These are phyloP conservation scores for Linnemannia elongata DNA, from an alignment of 192 early-diverging fungal genomes.

Conservation along the genomic window DNA sequence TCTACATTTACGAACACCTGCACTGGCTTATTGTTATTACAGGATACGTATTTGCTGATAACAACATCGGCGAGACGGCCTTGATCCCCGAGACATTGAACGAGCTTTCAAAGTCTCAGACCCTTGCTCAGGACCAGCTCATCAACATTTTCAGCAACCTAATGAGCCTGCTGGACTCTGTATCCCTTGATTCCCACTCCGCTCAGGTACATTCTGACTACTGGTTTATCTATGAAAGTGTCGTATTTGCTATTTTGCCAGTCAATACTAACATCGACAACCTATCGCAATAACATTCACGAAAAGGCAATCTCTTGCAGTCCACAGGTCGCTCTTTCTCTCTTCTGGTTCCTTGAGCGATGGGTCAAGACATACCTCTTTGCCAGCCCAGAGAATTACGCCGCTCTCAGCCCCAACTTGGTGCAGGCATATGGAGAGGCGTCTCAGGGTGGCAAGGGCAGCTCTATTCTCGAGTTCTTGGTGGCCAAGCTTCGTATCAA, in stretches of 20 bases:
- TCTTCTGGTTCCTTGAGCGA: conserved; percentile 82
- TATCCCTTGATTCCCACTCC: conserved; percentile 65
- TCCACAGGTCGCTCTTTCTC: conserved; percentile 76
- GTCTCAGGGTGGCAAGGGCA: conserved; percentile 68
- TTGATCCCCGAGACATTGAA: conserved; percentile 74
- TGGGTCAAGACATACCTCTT: conserved; percentile 83
- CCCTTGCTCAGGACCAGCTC: conserved; percentile 61
- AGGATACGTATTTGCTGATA: conserved; percentile 76
- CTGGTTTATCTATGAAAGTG: neutral
- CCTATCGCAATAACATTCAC: neutral
- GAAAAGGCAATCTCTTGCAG: conserved; percentile 72
- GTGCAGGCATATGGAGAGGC: conserved; percentile 68
- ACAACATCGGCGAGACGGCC: conserved; percentile 77
- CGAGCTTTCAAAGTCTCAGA: conserved; percentile 65
- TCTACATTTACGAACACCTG: conserved; percentile 70
- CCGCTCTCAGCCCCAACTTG: conserved; percentile 66
- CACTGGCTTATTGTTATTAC: conserved; percentile 83
- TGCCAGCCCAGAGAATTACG: conserved; percentile 69
- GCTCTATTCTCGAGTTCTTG: conserved; percentile 71
- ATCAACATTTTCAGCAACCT: conserved; percentile 64
- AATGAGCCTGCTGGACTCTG: conserved; percentile 64
- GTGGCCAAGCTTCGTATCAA: conserved; percentile 70
- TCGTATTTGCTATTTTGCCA: no score
- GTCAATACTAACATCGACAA: neutral
- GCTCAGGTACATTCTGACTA: conserved; percentile 42